These are phyloP conservation scores for Sugiyamaella boreocaroliniensis DNA, from an alignment of 805 yeast genomes.

Conservation along the genomic window DNA sequence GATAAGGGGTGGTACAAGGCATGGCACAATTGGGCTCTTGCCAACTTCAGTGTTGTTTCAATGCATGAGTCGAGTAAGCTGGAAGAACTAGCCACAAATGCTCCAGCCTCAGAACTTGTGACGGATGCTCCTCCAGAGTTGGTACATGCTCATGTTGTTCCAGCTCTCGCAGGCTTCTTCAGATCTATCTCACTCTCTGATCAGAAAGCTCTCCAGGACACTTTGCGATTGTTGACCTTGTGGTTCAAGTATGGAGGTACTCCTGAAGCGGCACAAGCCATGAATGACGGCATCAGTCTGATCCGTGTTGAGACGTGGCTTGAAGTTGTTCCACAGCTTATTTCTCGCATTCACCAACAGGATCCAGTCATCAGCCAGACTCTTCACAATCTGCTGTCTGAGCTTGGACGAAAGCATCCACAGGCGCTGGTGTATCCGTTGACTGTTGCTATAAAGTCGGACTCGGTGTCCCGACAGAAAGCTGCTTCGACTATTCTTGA, in stretches of 20 bases:
- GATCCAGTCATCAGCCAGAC: slow-evolving; percentile 77
- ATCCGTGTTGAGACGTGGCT: slow-evolving; percentile 91
- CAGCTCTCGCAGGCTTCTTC: slow-evolving; percentile 94
- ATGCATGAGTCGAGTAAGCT: slow-evolving; percentile 11
- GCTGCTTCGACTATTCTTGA: slow-evolving; percentile 91
- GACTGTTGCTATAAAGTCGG: slow-evolving; percentile 93
- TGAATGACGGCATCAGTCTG: slow-evolving; percentile 83
- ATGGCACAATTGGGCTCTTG: slow-evolving; percentile 99
- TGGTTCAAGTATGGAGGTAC: slow-evolving; percentile 97
- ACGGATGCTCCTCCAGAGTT: slow-evolving; percentile 29
- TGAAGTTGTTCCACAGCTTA: slow-evolving; percentile 90
- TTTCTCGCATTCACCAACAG: slow-evolving; percentile 94
- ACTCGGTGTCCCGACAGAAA: slow-evolving; percentile 77
- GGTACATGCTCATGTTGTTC: slow-evolving; percentile 82
- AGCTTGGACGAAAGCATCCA: slow-evolving; percentile 91
- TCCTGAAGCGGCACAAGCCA: slow-evolving; percentile 83
- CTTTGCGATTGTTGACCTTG: slow-evolving; percentile 76
- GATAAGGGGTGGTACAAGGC: slow-evolving; percentile 94
- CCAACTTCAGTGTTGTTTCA: slow-evolving; percentile 91
- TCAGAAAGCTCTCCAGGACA: slow-evolving; percentile 86
- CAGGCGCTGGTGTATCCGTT: slow-evolving; percentile 94
- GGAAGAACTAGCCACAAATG: slow-evolving; percentile 16
- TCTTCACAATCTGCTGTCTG: slow-evolving; percentile 70
- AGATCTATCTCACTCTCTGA: slow-evolving; percentile 85
- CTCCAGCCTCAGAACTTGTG: slow-evolving; percentile 14